A percentile compares a stretch with the other conserved stretches of the same genome.
These are phyloP conservation scores for Wickerhamomyces sp. DNA, from an alignment of 1,139 yeast species.

Conservation along the genomic window DNA sequence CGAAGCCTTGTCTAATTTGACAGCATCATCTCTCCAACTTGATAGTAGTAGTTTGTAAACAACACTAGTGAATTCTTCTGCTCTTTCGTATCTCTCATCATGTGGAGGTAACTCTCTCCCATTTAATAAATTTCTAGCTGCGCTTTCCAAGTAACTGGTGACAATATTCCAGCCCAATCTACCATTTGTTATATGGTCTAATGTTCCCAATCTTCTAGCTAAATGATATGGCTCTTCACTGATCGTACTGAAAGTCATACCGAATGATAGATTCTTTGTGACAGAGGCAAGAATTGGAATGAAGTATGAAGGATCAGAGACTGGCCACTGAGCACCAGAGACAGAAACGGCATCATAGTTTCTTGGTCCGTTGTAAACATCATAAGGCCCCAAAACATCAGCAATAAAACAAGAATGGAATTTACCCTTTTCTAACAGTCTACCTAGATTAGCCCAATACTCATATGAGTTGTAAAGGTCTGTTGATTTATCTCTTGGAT, in stretches of 20 bases:
- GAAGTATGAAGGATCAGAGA: conserved; percentile 32
- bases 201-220: conserved; percentile 36
- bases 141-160: conserved; percentile 32
- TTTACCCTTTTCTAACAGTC: conserved; percentile 36
- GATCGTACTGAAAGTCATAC: conserved; percentile 37
- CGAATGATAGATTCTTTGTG: conserved; percentile 34
- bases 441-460: conserved; percentile 36
- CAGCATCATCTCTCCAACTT: conserved; percentile 40
- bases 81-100: conserved; percentile 34
- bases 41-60: conserved; percentile 33
- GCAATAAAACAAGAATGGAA: conserved; percentile 39
- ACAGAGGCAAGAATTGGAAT: conserved; percentile 37
- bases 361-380: conserved; percentile 32
- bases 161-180: conserved; percentile 42
- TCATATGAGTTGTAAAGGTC: conserved; percentile 28
- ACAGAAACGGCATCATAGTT: conserved; percentile 29
- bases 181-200: conserved; percentile 37
- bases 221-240: conserved; percentile 38
- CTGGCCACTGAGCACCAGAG: conserved; percentile 35
- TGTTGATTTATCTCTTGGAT: conserved; percentile 32
- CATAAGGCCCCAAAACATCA: conserved; percentile 36
- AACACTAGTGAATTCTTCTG: conserved; percentile 35
- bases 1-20: conserved; percentile 24
- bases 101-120: conserved; percentile 32
- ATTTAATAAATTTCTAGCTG: conserved; percentile 31